Conservation (phyloP, 169 alveolate genomes). For the Eimeria maxima region DNA sequence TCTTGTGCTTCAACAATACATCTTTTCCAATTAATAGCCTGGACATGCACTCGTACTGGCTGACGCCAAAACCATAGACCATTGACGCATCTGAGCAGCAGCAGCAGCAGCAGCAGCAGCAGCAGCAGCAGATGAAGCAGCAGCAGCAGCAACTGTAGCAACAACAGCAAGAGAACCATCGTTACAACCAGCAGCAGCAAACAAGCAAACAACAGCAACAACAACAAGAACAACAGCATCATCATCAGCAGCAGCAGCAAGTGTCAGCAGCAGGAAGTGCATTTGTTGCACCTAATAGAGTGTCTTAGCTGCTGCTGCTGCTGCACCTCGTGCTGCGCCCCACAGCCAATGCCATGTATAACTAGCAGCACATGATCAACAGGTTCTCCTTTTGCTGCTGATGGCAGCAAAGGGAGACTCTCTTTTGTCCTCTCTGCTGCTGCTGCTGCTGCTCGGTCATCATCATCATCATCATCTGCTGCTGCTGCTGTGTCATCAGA, state of each 20-base stretch:
- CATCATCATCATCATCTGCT: background rate
- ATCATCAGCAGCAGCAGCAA: too few species aligned
- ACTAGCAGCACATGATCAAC: conserved; percentile 78
- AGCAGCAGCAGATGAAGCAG: background rate
- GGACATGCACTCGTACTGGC: conserved; percentile 73
- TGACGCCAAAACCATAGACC: conserved; percentile 70
- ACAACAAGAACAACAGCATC: too few species aligned
- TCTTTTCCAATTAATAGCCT: conserved; percentile 74
- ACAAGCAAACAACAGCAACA: too few species aligned
- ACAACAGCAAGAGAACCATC: too few species aligned
- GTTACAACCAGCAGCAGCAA: background rate
- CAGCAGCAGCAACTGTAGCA: too few species aligned
- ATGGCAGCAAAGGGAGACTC: background rate
- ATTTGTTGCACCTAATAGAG: background rate
- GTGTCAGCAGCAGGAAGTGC: background rate
- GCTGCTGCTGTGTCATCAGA: conserved; percentile 31
- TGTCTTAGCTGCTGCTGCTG: conserved; percentile 67
- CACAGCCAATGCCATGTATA: conserved; percentile 80
- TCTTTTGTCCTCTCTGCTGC: background rate
- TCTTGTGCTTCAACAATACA: conserved; percentile 76
- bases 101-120: background rate
- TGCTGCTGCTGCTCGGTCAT: background rate
- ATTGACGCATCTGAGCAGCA: conserved; percentile 54
- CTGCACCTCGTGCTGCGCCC: conserved; percentile 43
- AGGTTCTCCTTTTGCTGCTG: background rate